Percentiles rank a stretch among this genome's conserved stretches.
These are phyloP conservation scores for Brassica juncea DNA, from an alignment of 345 rosid genomes.

Conservation along the genomic window DNA sequence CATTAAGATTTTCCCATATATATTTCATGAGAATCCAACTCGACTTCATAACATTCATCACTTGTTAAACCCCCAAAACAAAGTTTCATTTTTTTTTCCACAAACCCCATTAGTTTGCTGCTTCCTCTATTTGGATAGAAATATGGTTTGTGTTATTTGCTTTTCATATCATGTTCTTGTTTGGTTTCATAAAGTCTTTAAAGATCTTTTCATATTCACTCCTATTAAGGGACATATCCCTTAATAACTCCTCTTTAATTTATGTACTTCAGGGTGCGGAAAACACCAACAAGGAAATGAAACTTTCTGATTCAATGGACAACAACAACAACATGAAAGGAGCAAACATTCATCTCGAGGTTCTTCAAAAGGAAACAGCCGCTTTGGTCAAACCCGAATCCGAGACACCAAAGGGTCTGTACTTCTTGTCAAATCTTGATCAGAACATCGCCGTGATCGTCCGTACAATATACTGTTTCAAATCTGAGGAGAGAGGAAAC, in stretches of 20 bases:
- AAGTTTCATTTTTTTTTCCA: background rate
- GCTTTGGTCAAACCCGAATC: conserved; percentile 63
- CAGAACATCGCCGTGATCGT: conserved; percentile 83
- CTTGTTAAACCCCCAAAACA: background rate
- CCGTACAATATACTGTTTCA: conserved; percentile 82
- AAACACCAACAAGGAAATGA: conserved; percentile 37
- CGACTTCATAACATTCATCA: conserved; percentile 38
- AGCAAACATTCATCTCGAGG: conserved; percentile 47
- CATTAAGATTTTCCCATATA: conserved; percentile 31
- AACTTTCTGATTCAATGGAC: conserved; percentile 46
- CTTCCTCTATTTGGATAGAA: background rate
- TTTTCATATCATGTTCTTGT: background rate
- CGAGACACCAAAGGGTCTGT: conserved; percentile 71
- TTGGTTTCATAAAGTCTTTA: background rate
- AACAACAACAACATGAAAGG: conserved; percentile 43
- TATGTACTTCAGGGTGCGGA: conserved; percentile 49
- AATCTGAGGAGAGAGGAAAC: conserved; percentile 64
- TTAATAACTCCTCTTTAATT: background rate
- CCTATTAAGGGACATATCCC: too few relatives aligned
- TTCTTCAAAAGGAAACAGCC: conserved; percentile 57
- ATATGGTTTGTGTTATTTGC: conserved; percentile 32
- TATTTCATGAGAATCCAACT: conserved; percentile 42
- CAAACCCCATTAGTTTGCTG: background rate
- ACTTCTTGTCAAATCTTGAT: conserved; percentile 88
- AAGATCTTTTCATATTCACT: conserved; percentile 1